phyloP scores from a whole-genome alignment of 129 eudicot species.

The Sambucus nigra region DNA sequence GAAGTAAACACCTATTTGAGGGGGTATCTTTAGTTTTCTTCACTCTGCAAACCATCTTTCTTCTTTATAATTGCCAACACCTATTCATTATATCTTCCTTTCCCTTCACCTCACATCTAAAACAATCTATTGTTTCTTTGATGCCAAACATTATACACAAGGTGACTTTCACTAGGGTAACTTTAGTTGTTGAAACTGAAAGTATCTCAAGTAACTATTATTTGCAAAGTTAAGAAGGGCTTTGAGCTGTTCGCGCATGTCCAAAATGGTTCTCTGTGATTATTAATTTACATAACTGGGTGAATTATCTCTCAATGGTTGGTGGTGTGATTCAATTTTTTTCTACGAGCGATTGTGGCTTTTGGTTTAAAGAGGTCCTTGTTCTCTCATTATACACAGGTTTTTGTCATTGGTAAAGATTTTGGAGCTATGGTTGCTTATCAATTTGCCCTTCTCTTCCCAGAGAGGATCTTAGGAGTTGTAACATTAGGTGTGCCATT shows the following conservation, averaged over 20 bases:
- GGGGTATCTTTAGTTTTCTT: no score
- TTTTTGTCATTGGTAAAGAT: slow-evolving; percentile 20
- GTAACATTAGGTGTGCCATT: slow-evolving; percentile 8
- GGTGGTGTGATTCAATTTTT: no score
- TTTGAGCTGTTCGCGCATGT: not conserved
- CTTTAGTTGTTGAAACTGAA: not conserved
- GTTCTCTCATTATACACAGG: not conserved
- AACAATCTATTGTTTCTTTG: no score
- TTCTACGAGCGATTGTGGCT: no score
- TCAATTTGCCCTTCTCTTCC: slow-evolving; percentile 8
- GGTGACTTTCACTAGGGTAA: no score
- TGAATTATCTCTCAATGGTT: not conserved
- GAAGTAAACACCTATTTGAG: no score
- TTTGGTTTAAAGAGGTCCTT: not conserved
- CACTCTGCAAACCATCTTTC: no score
- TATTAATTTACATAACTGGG: not conserved
- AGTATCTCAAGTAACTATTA: not conserved
- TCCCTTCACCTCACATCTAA: no score
- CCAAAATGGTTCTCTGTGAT: not conserved
- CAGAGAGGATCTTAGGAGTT: slow-evolving; percentile 4
- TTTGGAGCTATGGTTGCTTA: slow-evolving; percentile 15
- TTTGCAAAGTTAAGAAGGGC: not conserved
- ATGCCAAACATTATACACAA: no score
- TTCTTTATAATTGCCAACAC: no score
- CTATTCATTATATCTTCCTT: no score